Base-by-base conservation (phyloP, 176 grass and related monocot genomes). In the Lolium perenne region DNA sequence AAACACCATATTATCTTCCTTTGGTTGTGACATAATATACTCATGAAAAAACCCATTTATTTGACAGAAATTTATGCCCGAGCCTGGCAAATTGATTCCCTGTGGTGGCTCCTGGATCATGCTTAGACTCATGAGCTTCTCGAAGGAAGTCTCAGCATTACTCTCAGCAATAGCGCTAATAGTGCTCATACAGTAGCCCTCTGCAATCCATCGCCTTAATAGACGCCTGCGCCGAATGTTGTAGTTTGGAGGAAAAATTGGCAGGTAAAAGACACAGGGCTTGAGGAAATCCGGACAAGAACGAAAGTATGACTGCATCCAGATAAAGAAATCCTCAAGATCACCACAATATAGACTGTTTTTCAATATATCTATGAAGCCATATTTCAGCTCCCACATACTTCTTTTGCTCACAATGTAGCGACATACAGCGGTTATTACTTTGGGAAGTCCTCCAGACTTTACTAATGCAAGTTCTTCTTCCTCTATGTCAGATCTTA, bases 1-100 rank as follows among this genome's bases (percentile, higher is more conserved):
- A 63, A 63, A 63, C 5, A 63, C 60, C 60, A 63, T 63, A 23
- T 26, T 63, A 63, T 63, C 60, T 63, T 63, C 60, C 60, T 26
- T 63, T 63, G 60, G 60, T 1, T 63, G 60, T 4, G 60, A 63
- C 4, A 63, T 12, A 13, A 63, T 63, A 10, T 29, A 63, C 60
- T 63, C 60, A 1, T 25, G 58, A 4, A 63, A 26, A 63, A 63
- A 63, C 25, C 10, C 23, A 63, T 63, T 63, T 0, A 63, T 25
- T 5, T 26, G 1, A 23, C 60, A 63, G 1, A 6, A 63, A 6
- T 10, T 29, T 11, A 5, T 14, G 3, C 22, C 26, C 10, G 1
- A 13, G 0, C 12, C 3, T 23, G 10, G 0, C 20, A 61, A 2
- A 0, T 61, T 1, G 8, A 23, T 10, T 61, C 0, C n/a, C n/a